Conservation (phyloP, 2,329 filamentous ascomycete genomes). For the Knoxdaviesia capensis region DNA sequence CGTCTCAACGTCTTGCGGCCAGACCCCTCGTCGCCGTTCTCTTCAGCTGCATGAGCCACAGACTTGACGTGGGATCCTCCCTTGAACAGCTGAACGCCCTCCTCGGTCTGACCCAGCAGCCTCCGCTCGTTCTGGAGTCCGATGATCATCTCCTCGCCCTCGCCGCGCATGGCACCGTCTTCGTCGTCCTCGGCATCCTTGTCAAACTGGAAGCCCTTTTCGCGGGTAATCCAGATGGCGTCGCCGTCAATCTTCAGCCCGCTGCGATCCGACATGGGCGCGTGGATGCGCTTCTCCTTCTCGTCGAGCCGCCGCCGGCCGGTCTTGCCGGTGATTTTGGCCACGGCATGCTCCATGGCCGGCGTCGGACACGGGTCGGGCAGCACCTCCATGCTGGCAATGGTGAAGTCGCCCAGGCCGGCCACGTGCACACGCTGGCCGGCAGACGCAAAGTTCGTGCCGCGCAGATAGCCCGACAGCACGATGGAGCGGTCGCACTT, state of each 20-base stretch:
- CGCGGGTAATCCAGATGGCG: conserved; percentile 68
- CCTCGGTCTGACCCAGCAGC: conserved; percentile 62
- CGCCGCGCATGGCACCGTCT: conserved; percentile 57
- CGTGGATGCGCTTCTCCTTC: conserved; percentile 91
- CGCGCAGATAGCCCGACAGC: conserved; percentile 80
- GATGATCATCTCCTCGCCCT: conserved; percentile 89
- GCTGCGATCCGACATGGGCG: conserved; percentile 94
- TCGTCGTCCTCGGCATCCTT: conserved; percentile 46
- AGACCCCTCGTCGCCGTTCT: conserved; percentile 26
- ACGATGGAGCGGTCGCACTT: conserved; percentile 85
- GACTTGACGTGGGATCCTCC: conserved; percentile 49
- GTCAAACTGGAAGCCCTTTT: conserved; percentile 58
- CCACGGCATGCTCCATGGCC: conserved; percentile 67
- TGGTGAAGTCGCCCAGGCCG: conserved; percentile 73
- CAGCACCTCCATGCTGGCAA: conserved; percentile 65
- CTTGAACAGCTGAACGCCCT: conserved; percentile 70
- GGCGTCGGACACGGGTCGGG: conserved; percentile 94
- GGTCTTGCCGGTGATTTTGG: conserved; percentile 67
- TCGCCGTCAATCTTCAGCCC: conserved; percentile 93
- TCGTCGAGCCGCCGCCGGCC: conserved; percentile 69
- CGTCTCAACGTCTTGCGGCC: conserved; percentile 39
- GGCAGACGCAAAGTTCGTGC: conserved; percentile 78
- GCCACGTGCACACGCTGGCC: conserved; percentile 82
- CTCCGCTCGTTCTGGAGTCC: conserved; percentile 66
- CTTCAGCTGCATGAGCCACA: conserved; percentile 23